A percentile compares a stretch with the other conserved stretches of the same genome.
Evolutionary conservation across 2,329 filamentous ascomycete genomes (phyloP).

Genomic region (Fusarium domesticum): DNA sequence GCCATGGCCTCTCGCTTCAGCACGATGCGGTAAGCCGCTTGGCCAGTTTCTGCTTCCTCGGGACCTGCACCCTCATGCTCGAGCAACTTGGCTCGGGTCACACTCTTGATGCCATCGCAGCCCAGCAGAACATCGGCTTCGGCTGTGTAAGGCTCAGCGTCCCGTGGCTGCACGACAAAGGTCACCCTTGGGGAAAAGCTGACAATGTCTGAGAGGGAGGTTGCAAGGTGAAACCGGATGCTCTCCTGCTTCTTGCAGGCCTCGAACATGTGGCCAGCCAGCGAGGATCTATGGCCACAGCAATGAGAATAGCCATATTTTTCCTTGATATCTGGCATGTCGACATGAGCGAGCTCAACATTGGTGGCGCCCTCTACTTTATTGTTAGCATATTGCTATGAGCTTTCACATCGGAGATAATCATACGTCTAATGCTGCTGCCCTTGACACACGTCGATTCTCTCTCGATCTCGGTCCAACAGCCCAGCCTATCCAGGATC

Average conservation of each 20-base stretch:
- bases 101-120: constrained; percentile 54
- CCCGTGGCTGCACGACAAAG: constrained; percentile 22
- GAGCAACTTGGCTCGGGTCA: constrained; percentile 50
- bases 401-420: neutral
- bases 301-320: constrained; percentile 75
- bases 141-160: constrained; percentile 9
- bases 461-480: constrained; percentile 62
- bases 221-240: constrained; percentile 65
- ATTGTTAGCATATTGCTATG: neutral
- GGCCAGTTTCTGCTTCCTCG: constrained; percentile 46
- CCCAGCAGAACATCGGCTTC: constrained; percentile 50
- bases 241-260: constrained; percentile 61
- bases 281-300: constrained; percentile 71
- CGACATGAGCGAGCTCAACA: constrained; percentile 66
- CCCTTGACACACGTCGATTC: constrained; percentile 26
- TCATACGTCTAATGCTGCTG: constrained; percentile 31
- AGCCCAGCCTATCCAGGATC: constrained; percentile 69
- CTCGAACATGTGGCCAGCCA: constrained; percentile 67
- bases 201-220: constrained; percentile 26
- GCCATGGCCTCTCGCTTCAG: constrained; percentile 57
- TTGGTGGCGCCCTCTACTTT: constrained; percentile 64
- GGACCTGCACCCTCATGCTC: constrained; percentile 47
- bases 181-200: constrained; percentile 21
- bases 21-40: constrained; percentile 54
- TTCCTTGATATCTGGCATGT: constrained; percentile 62